phyloP scores from a whole-genome alignment of 768 basidiomycete genomes.

The Thelephora ganbajun region DNA sequence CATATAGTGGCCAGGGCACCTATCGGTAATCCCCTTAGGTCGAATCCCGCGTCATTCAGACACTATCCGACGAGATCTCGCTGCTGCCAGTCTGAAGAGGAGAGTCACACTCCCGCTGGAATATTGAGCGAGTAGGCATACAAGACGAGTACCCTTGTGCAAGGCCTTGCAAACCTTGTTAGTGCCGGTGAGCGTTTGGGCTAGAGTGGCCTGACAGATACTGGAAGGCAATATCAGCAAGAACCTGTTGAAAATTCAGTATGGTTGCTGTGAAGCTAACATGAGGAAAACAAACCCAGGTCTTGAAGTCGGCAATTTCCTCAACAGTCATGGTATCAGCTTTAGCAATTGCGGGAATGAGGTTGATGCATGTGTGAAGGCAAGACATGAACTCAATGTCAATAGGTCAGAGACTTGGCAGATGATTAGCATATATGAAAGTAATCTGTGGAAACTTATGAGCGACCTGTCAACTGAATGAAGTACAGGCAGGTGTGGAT shows the following conservation, averaged over 20 bases:
- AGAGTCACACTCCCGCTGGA: no score
- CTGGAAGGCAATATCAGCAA: conserved; percentile 90
- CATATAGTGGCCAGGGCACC: no score
- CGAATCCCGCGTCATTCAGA: no score
- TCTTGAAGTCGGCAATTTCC: conserved; percentile 87
- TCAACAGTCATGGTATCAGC: conserved; percentile 96
- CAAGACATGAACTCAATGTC: conserved; percentile 99
- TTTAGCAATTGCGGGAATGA: conserved; percentile 98
- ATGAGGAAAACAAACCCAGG: conserved; percentile 45
- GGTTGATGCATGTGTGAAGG: conserved; percentile 92
- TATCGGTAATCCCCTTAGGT: no score
- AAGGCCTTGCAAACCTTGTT: no score
- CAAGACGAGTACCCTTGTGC: no score
- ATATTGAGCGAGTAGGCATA: no score
- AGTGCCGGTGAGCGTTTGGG: no score
- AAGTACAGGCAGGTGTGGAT: conserved; percentile 99
- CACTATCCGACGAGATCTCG: no score
- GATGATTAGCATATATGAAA: neutral
- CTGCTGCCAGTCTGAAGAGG: no score
- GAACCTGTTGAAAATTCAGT: conserved; percentile 38
- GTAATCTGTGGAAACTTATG: conserved; percentile 40
- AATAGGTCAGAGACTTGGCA: conserved; percentile 80
- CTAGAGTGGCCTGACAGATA: no score
- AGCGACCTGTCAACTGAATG: conserved; percentile 95
- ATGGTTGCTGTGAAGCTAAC: no score